Evolutionary conservation across 192 early-diverging fungal genomes (phyloP), one percentile per base, ranked within the genome.

Genomic region (Rhizoclosmatium globosum): DNA sequence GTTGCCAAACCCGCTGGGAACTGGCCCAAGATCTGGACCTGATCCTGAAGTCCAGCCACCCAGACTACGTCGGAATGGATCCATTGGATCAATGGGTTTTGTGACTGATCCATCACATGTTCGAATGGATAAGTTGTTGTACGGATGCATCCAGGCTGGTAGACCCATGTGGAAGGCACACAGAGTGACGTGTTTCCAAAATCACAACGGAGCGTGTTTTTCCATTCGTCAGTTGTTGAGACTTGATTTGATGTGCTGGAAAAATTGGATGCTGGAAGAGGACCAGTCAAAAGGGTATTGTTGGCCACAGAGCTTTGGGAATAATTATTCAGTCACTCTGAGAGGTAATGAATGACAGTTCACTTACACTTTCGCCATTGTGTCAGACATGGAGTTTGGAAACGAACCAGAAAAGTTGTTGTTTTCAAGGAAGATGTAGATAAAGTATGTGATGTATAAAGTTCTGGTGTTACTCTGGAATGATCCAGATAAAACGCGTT

Each of bases 391-490:
- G 11, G 64, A 76, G 3, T 39, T 31, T 66, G 74, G 74, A 67
- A 76, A 66, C 3, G 23, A 47, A 2, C 74, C 74, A 48, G 44
- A 43, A 17, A 76, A 53, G 64, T 76, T 76, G 50, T 76, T 76
- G 21, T 59, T 48, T 21, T 61, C 19, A 4, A 76, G 31, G 11
- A 23, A 67, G 11, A 76, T 21, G 4, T 58, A 13, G 15, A 42
- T 59, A 41, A 73, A 73, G 56, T 58, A 73, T 13, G 11, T 6
- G 17, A 39, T 17, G 15, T 4, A 43, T 9, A 47, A 41, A 45
- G 21, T 41, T 0, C 53, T n/a, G 19, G 4, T 47, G 15, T 66
- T 23, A 76, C 39, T 23, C 62, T 56, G 11, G 46, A 53, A 23
- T 42, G 48, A 45, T 41, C 72, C 44, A 42, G 11, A 67, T 7